phyloP scores from a whole-genome alignment of 805 yeast species.

The Cyberlindnera petersonii region DNA sequence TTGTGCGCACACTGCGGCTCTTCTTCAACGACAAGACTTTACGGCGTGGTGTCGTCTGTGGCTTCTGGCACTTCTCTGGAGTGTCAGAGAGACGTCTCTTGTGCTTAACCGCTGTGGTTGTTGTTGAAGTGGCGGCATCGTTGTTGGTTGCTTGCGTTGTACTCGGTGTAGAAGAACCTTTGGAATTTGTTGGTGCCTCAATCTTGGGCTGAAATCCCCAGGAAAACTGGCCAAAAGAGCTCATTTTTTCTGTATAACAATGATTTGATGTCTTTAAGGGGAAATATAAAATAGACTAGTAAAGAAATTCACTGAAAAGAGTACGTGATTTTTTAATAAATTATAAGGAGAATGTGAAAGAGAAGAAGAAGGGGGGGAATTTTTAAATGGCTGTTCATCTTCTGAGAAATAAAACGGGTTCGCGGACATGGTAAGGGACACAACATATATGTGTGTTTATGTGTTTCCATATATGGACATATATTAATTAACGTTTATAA shows the following conservation, averaged over 20 bases:
- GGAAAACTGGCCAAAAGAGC: conserved; percentile 23
- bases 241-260: conserved; percentile 8
- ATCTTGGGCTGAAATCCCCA: conserved; percentile 26
- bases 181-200: conserved; percentile 23
- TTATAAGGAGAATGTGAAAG: too few species aligned
- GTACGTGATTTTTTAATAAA: too few species aligned
- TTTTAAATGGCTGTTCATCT: too few species aligned
- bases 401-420: too few species aligned
- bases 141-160: background rate
- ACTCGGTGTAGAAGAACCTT: background rate
- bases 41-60: conserved; percentile 8
- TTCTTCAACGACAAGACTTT: conserved; percentile 2
- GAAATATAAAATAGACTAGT: too few species aligned
- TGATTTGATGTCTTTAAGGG: too few species aligned
- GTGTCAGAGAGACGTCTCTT: conserved; percentile 10
- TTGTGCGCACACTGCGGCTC: conserved; percentile 16
- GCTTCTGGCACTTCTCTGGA: conserved; percentile 3
- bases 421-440: too few species aligned
- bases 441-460: too few species aligned
- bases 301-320: too few species aligned
- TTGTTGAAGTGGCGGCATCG: background rate
- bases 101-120: conserved; percentile 1
- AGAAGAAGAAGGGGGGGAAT: too few species aligned
- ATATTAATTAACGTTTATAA: too few species aligned
- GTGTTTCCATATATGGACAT: too few species aligned